Conservation (phyloP, 2,329 filamentous ascomycete species). For the Trichoderma endophyticum region DNA sequence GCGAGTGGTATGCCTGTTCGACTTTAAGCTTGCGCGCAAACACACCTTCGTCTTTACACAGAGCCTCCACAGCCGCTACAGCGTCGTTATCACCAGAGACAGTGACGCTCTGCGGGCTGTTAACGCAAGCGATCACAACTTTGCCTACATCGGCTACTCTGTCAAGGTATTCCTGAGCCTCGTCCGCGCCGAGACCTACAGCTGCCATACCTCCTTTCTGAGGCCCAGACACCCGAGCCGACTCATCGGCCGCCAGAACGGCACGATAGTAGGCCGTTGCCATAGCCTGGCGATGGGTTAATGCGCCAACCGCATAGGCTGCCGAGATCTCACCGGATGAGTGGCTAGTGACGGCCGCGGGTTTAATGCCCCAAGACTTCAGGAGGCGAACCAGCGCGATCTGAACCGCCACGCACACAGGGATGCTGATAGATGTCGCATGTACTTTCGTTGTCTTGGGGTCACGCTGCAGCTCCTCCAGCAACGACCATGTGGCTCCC, state of each 20-base stretch:
- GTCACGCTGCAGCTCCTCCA: not conserved
- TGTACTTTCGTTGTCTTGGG: not conserved
- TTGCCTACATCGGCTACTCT: conserved; percentile 20
- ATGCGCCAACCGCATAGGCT: not conserved
- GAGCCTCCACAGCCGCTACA: conserved; percentile 24
- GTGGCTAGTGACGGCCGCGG: conserved; percentile 1
- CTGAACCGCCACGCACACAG: not conserved
- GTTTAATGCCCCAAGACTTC: not conserved
- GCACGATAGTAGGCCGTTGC: not conserved
- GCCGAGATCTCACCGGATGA: conserved; percentile 15
- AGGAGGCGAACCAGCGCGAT: conserved; percentile 4
- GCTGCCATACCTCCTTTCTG: conserved; percentile 25
- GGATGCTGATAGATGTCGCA: not conserved
- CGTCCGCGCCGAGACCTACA: conserved; percentile 23
- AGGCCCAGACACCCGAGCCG: not conserved
- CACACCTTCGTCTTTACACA: conserved; percentile 25
- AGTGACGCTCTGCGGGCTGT: conserved; percentile 25
- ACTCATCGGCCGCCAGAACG: not conserved
- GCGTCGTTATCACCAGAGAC: conserved; percentile 31
- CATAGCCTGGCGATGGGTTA: conserved; percentile 1
- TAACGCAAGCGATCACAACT: conserved; percentile 27
- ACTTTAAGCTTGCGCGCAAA: conserved; percentile 39
- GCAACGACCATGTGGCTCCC: not conserved
- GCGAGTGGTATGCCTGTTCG: conserved; percentile 49
- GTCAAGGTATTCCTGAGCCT: conserved; percentile 1